Conservation (phyloP, 768 basidiomycete species). For the Lactifluus piperatus region DNA sequence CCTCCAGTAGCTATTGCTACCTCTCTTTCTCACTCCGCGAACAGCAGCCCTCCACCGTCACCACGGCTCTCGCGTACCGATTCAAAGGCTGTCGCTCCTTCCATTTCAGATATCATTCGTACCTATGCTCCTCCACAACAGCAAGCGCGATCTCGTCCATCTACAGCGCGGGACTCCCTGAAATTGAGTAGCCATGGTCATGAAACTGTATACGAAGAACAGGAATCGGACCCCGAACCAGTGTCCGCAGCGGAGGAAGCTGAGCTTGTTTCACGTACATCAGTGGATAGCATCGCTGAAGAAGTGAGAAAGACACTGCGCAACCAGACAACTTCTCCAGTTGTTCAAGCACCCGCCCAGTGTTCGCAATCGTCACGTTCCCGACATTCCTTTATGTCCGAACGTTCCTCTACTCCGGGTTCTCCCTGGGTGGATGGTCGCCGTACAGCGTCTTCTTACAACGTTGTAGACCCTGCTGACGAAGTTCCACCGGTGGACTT, state of each 20-base stretch:
- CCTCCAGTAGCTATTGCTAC: neutral
- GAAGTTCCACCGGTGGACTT: conserved; percentile 36
- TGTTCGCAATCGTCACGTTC: conserved; percentile 25
- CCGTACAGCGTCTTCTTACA: conserved; percentile 1
- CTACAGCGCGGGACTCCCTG: conserved; percentile 39
- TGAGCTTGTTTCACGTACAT: conserved; percentile 68
- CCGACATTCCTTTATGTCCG: conserved; percentile 20
- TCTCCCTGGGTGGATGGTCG: conserved; percentile 8
- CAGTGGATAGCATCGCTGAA: conserved; percentile 80
- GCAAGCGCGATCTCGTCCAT: conserved; percentile 40
- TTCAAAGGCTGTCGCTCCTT: conserved; percentile 51
- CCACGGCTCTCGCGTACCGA: conserved; percentile 21
- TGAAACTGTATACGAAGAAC: conserved; percentile 37
- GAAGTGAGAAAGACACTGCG: conserved; percentile 68
- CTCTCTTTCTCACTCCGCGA: conserved; percentile 2
- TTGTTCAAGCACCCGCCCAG: conserved; percentile 28
- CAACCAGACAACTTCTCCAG: conserved; percentile 38
- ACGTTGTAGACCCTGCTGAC: conserved; percentile 21
- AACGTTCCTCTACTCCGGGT: conserved; percentile 4
- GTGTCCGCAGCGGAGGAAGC: conserved; percentile 47
- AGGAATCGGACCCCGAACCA: conserved; percentile 42
- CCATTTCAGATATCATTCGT: conserved; percentile 84
- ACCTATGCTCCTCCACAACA: conserved; percentile 58
- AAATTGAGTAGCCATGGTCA: conserved; percentile 38
- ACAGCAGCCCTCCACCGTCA: conserved; percentile 19